These are phyloP conservation scores for Apiotrichum sp. DNA, from an alignment of 1,284 basidiomycete genomes.

Conservation along the genomic window DNA sequence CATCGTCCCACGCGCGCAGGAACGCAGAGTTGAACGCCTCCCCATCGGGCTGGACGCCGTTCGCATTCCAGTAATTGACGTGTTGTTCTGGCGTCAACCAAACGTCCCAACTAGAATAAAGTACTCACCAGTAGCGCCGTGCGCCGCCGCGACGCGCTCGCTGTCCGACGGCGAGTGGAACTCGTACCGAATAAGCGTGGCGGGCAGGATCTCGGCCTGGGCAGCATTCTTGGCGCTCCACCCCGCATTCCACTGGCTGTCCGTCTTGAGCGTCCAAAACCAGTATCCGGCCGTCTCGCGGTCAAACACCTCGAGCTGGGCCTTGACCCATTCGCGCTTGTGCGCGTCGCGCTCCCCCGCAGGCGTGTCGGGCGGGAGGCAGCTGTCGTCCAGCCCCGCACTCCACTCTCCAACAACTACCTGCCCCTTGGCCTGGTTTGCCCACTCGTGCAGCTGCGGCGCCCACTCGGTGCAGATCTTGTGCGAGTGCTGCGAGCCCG, in stretches of 20 bases:
- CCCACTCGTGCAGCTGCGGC: slow-evolving; percentile 14
- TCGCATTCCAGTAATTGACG: slow-evolving; percentile 56
- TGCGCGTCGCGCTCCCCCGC: slow-evolving; percentile 51
- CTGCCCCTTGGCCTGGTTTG: slow-evolving; percentile 50
- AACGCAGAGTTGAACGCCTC: slow-evolving; percentile 64
- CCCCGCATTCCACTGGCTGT: slow-evolving; percentile 61
- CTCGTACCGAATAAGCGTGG: slow-evolving; percentile 45
- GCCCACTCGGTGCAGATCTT: slow-evolving; percentile 26
- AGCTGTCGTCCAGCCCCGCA: slow-evolving; percentile 62
- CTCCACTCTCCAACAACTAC: slow-evolving; percentile 81
- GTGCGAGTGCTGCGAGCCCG: slow-evolving; percentile 57
- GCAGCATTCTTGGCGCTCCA: slow-evolving; percentile 72
- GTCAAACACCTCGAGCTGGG: slow-evolving; percentile 67
- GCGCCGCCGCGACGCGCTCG: slow-evolving; percentile 45
- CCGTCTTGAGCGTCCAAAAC: slow-evolving; percentile 85
- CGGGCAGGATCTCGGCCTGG: slow-evolving; percentile 58
- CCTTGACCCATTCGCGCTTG: slow-evolving; percentile 55
- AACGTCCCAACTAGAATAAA: too few relatives aligned
- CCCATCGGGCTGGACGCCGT: slow-evolving; percentile 55
- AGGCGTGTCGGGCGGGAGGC: slow-evolving; percentile 53
- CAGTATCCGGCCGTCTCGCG: slow-evolving; percentile 66
- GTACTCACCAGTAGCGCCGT: slow-evolving; percentile 50
- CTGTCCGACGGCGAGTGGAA: slow-evolving; percentile 29
- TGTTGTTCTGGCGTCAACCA: slow-evolving; percentile 50
- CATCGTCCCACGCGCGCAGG: slow-evolving; percentile 64